phyloP scores from a whole-genome alignment of 148 eudicot species.

The Dysphania ambrosioides region DNA sequence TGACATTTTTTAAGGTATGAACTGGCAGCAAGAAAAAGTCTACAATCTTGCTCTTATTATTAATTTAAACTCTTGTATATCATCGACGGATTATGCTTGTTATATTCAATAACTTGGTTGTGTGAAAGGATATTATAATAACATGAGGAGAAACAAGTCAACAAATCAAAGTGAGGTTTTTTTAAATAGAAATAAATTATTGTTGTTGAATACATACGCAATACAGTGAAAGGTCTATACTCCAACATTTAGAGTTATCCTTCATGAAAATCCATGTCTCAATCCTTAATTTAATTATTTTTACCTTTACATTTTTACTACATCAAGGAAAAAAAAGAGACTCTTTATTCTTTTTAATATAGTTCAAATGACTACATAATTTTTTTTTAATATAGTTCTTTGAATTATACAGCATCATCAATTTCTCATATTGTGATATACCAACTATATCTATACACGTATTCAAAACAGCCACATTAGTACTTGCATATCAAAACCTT shows the following conservation, averaged over 20 bases:
- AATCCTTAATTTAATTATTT: too few relatives aligned
- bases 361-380: too few relatives aligned
- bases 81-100: neutral
- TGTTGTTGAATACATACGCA: neutral
- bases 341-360: too few relatives aligned
- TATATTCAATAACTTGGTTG: neutral
- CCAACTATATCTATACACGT: neutral
- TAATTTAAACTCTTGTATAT: too few relatives aligned
- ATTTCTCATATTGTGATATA: neutral
- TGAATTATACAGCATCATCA: too few relatives aligned
- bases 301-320: too few relatives aligned
- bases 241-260: neutral
- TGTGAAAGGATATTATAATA: neutral
- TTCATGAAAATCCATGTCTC: too few relatives aligned
- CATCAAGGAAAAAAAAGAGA: too few relatives aligned
- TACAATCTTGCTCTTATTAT: too few relatives aligned
- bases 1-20: slow-evolving; percentile 11
- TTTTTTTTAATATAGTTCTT: too few relatives aligned
- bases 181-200: too few relatives aligned
- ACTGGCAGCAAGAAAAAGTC: slow-evolving; percentile 7
- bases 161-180: neutral
- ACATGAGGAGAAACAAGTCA: neutral
- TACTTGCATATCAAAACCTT: neutral
- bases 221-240: neutral
- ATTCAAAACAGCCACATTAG: neutral